phyloP scores from a whole-genome alignment of 1,284 basidiomycete species.

The Cryptococcus jaspeensis region DNA sequence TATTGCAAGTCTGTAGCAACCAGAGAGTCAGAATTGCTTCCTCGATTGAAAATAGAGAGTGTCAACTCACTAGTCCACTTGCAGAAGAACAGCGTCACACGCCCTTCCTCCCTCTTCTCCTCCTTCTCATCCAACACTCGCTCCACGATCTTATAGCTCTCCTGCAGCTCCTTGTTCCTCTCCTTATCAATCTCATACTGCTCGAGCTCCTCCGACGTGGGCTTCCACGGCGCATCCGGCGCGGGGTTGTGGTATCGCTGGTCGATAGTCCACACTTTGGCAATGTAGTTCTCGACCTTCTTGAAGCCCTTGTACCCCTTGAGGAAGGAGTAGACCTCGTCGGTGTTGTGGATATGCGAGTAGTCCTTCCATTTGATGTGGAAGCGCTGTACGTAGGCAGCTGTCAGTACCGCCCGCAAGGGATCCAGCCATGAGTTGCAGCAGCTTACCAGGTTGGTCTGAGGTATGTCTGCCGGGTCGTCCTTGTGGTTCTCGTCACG shows the following conservation, averaged over 20 bases:
- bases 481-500: slow-evolving; percentile 74
- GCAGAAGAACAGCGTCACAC: slow-evolving; percentile 81
- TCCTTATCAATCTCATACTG: slow-evolving; percentile 85
- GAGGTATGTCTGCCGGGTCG: slow-evolving; percentile 76
- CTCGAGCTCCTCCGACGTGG: slow-evolving; percentile 86
- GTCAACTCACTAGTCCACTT: slow-evolving; percentile 73
- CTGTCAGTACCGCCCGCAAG: background rate
- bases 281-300: slow-evolving; percentile 99
- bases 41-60: background rate
- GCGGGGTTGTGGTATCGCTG: slow-evolving; percentile 61
- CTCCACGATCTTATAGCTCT: slow-evolving; percentile 89
- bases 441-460: slow-evolving; percentile 72
- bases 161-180: slow-evolving; percentile 82
- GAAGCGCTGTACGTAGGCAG: slow-evolving; percentile 64
- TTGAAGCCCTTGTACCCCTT: slow-evolving; percentile 74
- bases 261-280: slow-evolving; percentile 67
- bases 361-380: slow-evolving; percentile 96
- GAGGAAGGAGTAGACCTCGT: slow-evolving; percentile 92
- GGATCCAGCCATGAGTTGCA: background rate
- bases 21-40: background rate
- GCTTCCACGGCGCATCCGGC: slow-evolving; percentile 57
- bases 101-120: slow-evolving; percentile 57
- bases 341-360: slow-evolving; percentile 92
- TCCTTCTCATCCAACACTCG: slow-evolving; percentile 84
- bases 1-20: slow-evolving; percentile 71